Conservation (phyloP, 257 asterid species). For the Solanum bulbocastanum region DNA sequence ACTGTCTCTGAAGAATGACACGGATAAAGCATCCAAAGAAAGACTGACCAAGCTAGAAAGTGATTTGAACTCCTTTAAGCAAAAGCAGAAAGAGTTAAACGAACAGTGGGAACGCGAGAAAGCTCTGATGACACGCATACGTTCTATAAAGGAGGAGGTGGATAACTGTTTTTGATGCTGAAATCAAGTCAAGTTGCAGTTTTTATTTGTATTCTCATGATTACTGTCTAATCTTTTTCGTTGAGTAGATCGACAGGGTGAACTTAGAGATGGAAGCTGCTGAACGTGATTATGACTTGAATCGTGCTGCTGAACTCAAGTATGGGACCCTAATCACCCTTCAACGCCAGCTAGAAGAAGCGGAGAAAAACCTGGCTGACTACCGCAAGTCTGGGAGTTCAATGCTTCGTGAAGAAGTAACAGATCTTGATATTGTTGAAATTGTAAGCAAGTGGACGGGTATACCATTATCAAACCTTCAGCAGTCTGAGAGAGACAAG, state of each 20-base stretch:
- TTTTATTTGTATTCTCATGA: neutral
- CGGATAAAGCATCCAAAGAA: constrained; percentile 78
- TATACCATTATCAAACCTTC: constrained; percentile 85
- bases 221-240: neutral
- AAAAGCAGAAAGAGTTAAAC: constrained; percentile 53
- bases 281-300: constrained; percentile 88
- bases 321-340: constrained; percentile 78
- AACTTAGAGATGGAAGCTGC: constrained; percentile 96
- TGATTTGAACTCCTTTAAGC: constrained; percentile 60
- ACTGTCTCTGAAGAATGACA: constrained; percentile 75
- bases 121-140: constrained; percentile 59
- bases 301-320: constrained; percentile 92
- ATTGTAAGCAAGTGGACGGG: constrained; percentile 96
- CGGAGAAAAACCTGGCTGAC: constrained; percentile 60
- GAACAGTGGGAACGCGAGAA: constrained; percentile 86
- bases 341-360: constrained; percentile 77
- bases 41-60: constrained; percentile 63
- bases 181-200: neutral
- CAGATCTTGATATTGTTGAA: constrained; percentile 79
- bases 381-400: constrained; percentile 65
- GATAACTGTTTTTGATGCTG: neutral
- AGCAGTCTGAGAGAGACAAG: constrained; percentile 86
- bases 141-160: constrained; percentile 88
- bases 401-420: constrained; percentile 73
- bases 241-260: constrained; percentile 71